Conservation (phyloP, 345 rosid genomes). For the Xanthoceras sorbifolium region DNA sequence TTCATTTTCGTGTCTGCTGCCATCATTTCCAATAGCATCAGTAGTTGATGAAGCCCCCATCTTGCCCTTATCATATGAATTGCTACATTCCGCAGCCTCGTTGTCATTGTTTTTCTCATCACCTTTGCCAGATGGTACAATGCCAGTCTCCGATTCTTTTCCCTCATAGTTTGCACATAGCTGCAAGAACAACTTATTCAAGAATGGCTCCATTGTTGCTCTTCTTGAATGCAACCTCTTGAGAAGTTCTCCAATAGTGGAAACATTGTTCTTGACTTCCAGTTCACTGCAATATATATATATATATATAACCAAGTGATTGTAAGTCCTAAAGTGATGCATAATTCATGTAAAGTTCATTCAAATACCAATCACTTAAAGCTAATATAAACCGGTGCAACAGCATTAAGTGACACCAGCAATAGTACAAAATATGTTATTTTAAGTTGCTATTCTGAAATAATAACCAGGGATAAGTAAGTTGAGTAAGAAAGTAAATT, state of each 20-base stretch:
- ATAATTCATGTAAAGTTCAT: not conserved
- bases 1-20: not conserved
- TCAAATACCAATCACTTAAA: not conserved
- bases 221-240: slow-evolving; percentile 22
- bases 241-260: slow-evolving; percentile 20
- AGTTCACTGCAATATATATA: slow-evolving; percentile 13
- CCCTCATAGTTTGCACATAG: not conserved
- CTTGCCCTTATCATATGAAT: not conserved
- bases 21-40: not conserved
- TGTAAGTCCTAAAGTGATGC: too few species aligned
- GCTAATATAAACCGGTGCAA: not conserved
- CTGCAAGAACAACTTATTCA: slow-evolving; percentile 15
- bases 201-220: slow-evolving; percentile 13
- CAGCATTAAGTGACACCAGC: not conserved
- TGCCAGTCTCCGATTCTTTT: slow-evolving; percentile 1
- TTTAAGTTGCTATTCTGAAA: not conserved
- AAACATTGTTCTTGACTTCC: slow-evolving; percentile 8
- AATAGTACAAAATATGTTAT: not conserved
- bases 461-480: not conserved
- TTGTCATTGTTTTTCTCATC: not conserved
- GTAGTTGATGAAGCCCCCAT: not conserved
- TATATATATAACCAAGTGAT: too few species aligned
- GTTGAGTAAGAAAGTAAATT: not conserved
- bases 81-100: slow-evolving; percentile 8
- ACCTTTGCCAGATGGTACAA: not conserved